Percentiles rank a stretch among this genome's conserved stretches.
Conservation (phyloP, 176 grass and related monocot genomes). For the Oryza australiensis region DNA sequence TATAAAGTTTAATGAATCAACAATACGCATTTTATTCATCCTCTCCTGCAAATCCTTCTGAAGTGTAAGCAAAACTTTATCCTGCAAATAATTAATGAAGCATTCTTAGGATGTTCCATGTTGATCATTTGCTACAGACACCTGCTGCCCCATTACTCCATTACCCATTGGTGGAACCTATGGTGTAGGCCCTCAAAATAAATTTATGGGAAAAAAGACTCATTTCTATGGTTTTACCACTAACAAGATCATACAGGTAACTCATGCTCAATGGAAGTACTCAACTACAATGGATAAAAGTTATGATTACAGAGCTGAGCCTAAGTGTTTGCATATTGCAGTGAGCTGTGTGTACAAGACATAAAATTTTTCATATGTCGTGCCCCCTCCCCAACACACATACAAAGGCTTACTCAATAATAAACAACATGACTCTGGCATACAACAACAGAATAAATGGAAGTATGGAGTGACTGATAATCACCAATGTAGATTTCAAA, state of each 20-base stretch:
- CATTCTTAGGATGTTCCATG: not conserved
- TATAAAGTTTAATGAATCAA: constrained; percentile 54
- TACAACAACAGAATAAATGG: constrained; percentile 16
- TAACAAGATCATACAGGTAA: constrained; percentile 16
- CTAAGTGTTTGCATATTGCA: constrained; percentile 13
- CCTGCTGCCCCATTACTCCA: not conserved
- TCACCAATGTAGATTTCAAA: constrained; percentile 52
- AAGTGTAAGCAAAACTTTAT: constrained; percentile 47
- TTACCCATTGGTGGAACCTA: constrained; percentile 14
- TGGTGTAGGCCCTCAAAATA: constrained; percentile 11
- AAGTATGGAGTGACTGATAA: constrained; percentile 8
- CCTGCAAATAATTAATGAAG: constrained; percentile 47
- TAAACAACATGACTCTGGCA: constrained; percentile 10
- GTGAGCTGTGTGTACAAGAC: not conserved
- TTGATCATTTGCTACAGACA: constrained; percentile 27
- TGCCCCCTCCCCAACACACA: no score
- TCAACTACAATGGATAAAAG: not conserved
- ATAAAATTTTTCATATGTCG: no score
- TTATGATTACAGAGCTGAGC: not conserved
- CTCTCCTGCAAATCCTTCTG: constrained; percentile 58
- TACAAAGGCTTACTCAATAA: not conserved
- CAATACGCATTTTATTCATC: constrained; percentile 50
- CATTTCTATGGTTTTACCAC: not conserved
- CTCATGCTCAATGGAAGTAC: constrained; percentile 25
- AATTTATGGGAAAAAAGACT: not conserved